phyloP scores from a whole-genome alignment of 768 basidiomycete species.

The Naganishia vishniacii region DNA sequence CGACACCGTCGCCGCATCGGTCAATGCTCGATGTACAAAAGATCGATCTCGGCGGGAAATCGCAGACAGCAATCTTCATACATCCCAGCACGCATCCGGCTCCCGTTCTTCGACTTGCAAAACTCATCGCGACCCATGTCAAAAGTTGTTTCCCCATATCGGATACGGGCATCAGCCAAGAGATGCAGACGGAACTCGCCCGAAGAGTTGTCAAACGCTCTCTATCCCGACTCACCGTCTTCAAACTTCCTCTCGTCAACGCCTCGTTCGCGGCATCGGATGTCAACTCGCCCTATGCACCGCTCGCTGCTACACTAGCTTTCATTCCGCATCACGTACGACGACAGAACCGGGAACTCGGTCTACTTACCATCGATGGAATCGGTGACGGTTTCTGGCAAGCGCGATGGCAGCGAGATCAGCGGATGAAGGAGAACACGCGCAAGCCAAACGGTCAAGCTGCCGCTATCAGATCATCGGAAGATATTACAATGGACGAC shows the following conservation, averaged over 20 bases:
- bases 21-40: neutral
- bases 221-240: constrained; percentile 12
- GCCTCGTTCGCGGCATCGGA: constrained; percentile 11
- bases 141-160: neutral
- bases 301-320: constrained; percentile 14
- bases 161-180: neutral
- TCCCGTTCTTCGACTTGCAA: constrained; percentile 7
- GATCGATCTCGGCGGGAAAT: constrained; percentile 5
- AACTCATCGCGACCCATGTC: constrained; percentile 9
- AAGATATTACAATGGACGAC: constrained; percentile 22
- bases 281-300: neutral
- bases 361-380: constrained; percentile 22
- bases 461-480: constrained; percentile 6
- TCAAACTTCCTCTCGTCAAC: constrained; percentile 7
- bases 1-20: neutral
- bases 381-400: constrained; percentile 27
- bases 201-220: constrained; percentile 2
- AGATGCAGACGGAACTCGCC: neutral
- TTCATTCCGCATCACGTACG: constrained; percentile 5
- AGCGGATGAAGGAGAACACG: constrained; percentile 1
- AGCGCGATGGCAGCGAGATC: constrained; percentile 19
- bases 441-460: neutral
- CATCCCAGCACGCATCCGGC: constrained; percentile 13
- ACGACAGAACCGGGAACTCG: constrained; percentile 8
- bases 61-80: neutral